phyloP scores from a whole-genome alignment of 495 filamentous ascomycete genomes.

The Trichoderma asperelloides region DNA sequence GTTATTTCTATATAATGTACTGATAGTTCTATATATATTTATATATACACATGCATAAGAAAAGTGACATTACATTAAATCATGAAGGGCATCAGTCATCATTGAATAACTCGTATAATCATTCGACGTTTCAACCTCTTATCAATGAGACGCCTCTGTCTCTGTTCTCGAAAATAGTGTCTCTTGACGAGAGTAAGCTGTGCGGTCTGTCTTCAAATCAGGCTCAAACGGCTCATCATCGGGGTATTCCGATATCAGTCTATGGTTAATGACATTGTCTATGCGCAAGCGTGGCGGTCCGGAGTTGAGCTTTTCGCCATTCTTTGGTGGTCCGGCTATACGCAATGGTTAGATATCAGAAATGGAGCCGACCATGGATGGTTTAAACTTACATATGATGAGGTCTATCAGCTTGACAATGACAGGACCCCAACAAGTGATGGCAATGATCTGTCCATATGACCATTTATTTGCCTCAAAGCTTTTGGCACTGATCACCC shows the following conservation, averaged over 20 bases:
- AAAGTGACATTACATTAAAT: not conserved
- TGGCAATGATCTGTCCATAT: conserved; percentile 10
- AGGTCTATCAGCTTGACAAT: conserved; percentile 9
- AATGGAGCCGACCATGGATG: not conserved
- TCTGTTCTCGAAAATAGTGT: not conserved
- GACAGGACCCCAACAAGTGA: conserved; percentile 8
- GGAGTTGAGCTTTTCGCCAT: not conserved
- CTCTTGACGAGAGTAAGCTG: not conserved
- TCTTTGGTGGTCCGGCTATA: conserved; percentile 6
- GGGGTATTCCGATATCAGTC: not conserved
- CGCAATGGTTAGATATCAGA: not conserved
- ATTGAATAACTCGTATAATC: not conserved
- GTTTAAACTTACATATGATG: conserved; percentile 2
- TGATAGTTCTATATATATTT: not conserved
- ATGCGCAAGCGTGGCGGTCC: conserved; percentile 6
- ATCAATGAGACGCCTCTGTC: not conserved
- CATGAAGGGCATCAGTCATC: not conserved
- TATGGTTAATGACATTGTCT: conserved; percentile 5
- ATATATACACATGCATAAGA: not conserved
- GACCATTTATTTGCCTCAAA: conserved; percentile 8
- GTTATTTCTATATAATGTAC: not conserved
- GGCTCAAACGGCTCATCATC: not conserved
- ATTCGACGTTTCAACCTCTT: not conserved
- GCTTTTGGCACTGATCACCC: conserved; percentile 1
- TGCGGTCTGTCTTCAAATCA: not conserved